Conservation (phyloP, 1,139 yeast species). For the Saccharomyces hybrid region DNA sequence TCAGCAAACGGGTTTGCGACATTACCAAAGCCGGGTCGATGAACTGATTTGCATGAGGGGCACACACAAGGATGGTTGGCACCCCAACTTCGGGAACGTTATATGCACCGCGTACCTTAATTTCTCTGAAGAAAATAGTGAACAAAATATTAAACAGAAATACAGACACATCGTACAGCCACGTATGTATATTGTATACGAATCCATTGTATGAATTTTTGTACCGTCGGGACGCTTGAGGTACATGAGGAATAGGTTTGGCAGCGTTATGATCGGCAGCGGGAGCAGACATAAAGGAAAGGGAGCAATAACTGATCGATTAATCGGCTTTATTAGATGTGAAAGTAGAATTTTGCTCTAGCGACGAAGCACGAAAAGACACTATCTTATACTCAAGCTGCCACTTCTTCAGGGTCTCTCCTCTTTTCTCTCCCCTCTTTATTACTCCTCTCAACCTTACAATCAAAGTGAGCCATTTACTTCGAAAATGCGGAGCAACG, state of each 20-base stretch:
- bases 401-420: not conserved
- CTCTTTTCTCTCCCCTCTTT: not conserved
- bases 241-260: constrained; percentile 7
- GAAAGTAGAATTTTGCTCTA: not conserved
- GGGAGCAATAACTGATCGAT: not conserved
- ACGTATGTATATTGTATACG: constrained; percentile 10
- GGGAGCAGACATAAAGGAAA: not conserved
- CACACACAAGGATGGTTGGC: constrained; percentile 66
- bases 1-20: constrained; percentile 39
- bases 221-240: constrained; percentile 7
- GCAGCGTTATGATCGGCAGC: not conserved
- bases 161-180: constrained; percentile 16
- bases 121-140: constrained; percentile 53
- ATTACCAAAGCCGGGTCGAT: constrained; percentile 62
- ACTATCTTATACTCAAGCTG: not conserved
- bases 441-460: not conserved
- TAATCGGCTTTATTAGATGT: not conserved
- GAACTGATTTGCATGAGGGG: constrained; percentile 78
- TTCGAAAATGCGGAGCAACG: not conserved
- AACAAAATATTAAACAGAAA: constrained; percentile 15
- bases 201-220: constrained; percentile 12
- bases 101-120: constrained; percentile 60
- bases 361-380: not conserved
- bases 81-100: constrained; percentile 52
- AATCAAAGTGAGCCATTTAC: not conserved